phyloP scores from a whole-genome alignment of 176 grass and related monocot species.

The Eremochloa ophiuroides region DNA sequence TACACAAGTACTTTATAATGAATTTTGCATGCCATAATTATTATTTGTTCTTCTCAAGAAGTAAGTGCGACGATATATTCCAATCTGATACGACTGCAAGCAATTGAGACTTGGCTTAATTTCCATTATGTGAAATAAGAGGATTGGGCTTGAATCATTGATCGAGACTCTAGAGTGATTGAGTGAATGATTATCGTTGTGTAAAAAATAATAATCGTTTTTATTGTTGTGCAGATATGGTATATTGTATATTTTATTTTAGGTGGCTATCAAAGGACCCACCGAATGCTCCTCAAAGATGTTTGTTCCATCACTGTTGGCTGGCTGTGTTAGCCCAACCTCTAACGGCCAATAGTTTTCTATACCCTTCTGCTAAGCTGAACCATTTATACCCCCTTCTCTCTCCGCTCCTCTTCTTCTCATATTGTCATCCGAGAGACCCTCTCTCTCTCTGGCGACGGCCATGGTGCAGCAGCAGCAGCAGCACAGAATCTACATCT shows the following conservation, averaged over 20 bases:
- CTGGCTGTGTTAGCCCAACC: no score
- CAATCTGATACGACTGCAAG: neutral
- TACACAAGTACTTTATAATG: neutral
- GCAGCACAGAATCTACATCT: slow-evolving; percentile 65
- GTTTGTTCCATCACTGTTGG: slow-evolving; percentile 32
- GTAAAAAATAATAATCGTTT: neutral
- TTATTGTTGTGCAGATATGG: neutral
- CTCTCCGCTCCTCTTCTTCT: neutral
- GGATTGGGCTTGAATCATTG: neutral
- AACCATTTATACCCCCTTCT: slow-evolving; percentile 33
- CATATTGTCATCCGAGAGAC: neutral
- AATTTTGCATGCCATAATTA: neutral
- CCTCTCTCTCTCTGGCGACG: no score
- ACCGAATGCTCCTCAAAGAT: slow-evolving; percentile 12
- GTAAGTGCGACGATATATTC: neutral
- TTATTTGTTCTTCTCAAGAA: neutral
- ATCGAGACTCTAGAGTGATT: neutral
- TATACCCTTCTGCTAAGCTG: slow-evolving; percentile 12
- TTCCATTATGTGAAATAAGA: neutral
- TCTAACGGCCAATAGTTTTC: slow-evolving; percentile 43
- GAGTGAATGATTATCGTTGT: neutral
- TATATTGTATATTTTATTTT: neutral
- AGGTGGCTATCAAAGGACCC: slow-evolving; percentile 7
- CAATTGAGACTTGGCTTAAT: neutral
- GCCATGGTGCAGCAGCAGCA: slow-evolving; percentile 56